Evolutionary conservation across 2,329 filamentous ascomycete genomes (phyloP).

Genomic region (Hypoxylon sp.): DNA sequence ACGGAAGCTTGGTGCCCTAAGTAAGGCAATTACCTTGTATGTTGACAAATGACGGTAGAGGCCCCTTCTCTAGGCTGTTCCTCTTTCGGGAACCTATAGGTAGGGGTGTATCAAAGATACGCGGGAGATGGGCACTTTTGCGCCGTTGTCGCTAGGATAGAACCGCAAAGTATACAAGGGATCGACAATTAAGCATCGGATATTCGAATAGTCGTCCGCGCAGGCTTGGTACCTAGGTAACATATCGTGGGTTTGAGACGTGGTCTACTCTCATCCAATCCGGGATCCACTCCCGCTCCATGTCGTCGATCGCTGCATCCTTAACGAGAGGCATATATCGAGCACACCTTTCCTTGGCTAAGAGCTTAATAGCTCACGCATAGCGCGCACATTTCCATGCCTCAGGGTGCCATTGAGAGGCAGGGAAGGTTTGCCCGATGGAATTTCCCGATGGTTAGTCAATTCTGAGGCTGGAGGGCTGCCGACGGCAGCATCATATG

Average conservation of each 20-base stretch:
- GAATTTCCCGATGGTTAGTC: constrained; percentile 33
- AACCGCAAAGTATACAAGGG: constrained; percentile 8
- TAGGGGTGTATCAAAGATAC: constrained; percentile 27
- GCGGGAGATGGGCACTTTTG: constrained; percentile 23
- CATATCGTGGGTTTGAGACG: constrained; percentile 34
- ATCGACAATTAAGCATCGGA: constrained; percentile 30
- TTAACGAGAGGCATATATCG: constrained; percentile 21
- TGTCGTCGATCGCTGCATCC: constrained; percentile 32
- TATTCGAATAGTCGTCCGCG: constrained; percentile 16
- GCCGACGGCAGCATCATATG: constrained; percentile 19
- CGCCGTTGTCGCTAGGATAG: constrained; percentile 12
- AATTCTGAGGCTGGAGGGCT: constrained; percentile 17
- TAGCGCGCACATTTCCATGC: constrained; percentile 9
- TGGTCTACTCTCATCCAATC: constrained; percentile 39
- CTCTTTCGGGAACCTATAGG: constrained; percentile 22
- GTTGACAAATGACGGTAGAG: constrained; percentile 15
- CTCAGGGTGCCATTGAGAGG: constrained; percentile 27
- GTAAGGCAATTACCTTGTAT: constrained; percentile 12
- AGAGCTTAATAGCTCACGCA: constrained; percentile 14
- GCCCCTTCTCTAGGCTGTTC: constrained; percentile 22
- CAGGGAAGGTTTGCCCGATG: constrained; percentile 18
- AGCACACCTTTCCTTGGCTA: constrained; percentile 14
- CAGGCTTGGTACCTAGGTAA: constrained; percentile 1
- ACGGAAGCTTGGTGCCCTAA: constrained; percentile 24
- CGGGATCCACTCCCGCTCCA: constrained; percentile 33